Percentiles rank a stretch among this genome's conserved stretches.
phyloP scores from a whole-genome alignment of 1,139 yeast genomes.

The Martiniozyma asiatica region DNA sequence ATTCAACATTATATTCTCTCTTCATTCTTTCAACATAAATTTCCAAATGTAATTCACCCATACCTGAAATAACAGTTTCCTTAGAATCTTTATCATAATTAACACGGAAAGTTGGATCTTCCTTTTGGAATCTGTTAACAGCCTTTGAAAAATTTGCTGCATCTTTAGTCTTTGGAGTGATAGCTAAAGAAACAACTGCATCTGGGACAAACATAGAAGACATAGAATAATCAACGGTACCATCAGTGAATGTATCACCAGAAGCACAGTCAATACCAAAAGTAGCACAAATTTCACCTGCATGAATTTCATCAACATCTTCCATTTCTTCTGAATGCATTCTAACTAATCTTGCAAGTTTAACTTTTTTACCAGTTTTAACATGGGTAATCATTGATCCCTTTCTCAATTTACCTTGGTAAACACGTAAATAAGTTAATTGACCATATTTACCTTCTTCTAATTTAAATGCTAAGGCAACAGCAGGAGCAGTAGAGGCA shows the following conservation, averaged over 20 bases:
- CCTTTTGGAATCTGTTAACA: conserved; percentile 92
- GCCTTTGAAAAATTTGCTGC: conserved; percentile 90
- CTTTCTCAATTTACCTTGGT: conserved; percentile 88
- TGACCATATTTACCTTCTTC: conserved; percentile 99
- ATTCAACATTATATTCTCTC: conserved; percentile 93
- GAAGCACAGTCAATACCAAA: conserved; percentile 99
- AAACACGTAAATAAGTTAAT: conserved; percentile 89
- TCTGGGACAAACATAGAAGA: conserved; percentile 97
- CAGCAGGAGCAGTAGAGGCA: conserved; percentile 67
- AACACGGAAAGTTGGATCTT: conserved; percentile 96
- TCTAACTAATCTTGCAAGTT: conserved; percentile 90
- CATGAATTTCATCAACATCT: conserved; percentile 89
- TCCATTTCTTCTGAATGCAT: conserved; percentile 99
- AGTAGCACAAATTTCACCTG: conserved; percentile 99
- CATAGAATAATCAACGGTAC: conserved; percentile 73
- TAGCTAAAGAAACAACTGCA: conserved; percentile 89
- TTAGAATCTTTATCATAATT: conserved; percentile 83
- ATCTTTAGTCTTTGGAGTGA: conserved; percentile 81
- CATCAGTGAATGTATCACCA: conserved; percentile 93
- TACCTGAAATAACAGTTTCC: conserved; percentile 93
- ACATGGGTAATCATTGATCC: conserved; percentile 84
- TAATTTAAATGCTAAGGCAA: conserved; percentile 92
- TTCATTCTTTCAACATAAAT: conserved; percentile 96
- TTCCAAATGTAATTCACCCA: conserved; percentile 93
- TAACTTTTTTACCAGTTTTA: conserved; percentile 86